phyloP scores from a whole-genome alignment of 257 asterid species.

The Nicotiana tomentosiformis region DNA sequence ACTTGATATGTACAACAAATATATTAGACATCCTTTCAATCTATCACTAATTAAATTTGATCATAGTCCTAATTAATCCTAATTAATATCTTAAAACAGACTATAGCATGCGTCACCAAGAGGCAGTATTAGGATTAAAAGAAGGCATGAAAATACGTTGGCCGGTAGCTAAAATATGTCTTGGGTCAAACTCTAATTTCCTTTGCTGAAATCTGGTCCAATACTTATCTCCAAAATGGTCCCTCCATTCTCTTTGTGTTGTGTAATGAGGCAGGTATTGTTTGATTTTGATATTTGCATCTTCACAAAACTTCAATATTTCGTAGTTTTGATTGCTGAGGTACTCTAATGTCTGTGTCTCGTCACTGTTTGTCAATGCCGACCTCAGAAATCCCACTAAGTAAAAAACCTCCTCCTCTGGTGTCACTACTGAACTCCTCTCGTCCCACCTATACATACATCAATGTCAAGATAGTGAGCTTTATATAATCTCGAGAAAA shows the following conservation, averaged over 20 bases:
- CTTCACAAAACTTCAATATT: conserved; percentile 48
- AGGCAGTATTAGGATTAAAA: conserved; percentile 22
- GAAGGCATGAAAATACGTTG: conserved; percentile 55
- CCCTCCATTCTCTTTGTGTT: conserved; percentile 52
- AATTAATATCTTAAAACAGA: not conserved
- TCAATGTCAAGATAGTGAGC: not conserved
- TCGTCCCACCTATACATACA: conserved; percentile 49
- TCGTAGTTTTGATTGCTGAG: conserved; percentile 44
- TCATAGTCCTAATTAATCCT: not conserved
- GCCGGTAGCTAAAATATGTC: conserved; percentile 58
- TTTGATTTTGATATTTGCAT: conserved; percentile 37
- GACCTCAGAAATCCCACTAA: conserved; percentile 65
- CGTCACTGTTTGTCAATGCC: conserved; percentile 53
- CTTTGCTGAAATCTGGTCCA: conserved; percentile 43
- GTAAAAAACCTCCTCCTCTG: conserved; percentile 69
- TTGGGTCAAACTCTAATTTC: conserved; percentile 60
- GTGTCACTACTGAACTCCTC: conserved; percentile 55
- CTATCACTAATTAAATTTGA: not conserved
- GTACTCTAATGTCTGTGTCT: conserved; percentile 41
- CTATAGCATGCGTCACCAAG: conserved; percentile 21
- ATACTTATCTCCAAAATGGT: conserved; percentile 52
- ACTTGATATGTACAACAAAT: conserved; percentile 2
- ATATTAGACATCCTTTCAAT: not conserved
- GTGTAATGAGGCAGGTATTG: conserved; percentile 79
- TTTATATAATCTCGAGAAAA: no score